A percentile compares a stretch with the other conserved stretches of the same genome.
Conservation (phyloP, 2,329 filamentous ascomycete genomes). For the Colletotrichum melonis region DNA sequence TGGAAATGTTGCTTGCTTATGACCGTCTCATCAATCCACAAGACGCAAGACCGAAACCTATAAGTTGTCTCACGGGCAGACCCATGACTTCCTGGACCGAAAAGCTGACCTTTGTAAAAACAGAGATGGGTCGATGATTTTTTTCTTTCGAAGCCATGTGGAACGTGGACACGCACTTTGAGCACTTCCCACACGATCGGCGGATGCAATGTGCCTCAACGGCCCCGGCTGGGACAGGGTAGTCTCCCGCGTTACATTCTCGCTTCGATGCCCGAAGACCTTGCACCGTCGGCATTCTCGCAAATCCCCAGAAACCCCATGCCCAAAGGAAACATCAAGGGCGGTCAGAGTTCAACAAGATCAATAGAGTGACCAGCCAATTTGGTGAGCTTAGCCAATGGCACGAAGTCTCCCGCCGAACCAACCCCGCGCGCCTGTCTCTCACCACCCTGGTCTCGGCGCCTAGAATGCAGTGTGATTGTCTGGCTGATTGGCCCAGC, state of each 20-base stretch:
- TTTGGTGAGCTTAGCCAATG: slow-evolving; percentile 18
- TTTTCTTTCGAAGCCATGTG: slow-evolving; percentile 10
- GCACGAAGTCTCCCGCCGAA: slow-evolving; percentile 11
- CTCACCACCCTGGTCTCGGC: slow-evolving; percentile 34
- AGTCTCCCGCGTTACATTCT: slow-evolving; percentile 19
- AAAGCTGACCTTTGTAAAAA: background rate
- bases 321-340: background rate
- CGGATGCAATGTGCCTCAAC: slow-evolving; percentile 3
- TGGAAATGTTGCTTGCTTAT: background rate
- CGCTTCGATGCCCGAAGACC: background rate
- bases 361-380: slow-evolving; percentile 7
- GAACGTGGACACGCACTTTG: slow-evolving; percentile 4
- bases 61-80: background rate
- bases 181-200: background rate
- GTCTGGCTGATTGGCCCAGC: slow-evolving; percentile 42
- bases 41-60: slow-evolving; percentile 1
- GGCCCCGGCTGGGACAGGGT: background rate
- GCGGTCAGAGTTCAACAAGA: slow-evolving; percentile 20
- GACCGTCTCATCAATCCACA: background rate
- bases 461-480: slow-evolving; percentile 47
- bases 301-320: background rate
- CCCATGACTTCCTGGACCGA: background rate
- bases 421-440: slow-evolving; percentile 38
- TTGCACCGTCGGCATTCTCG: slow-evolving; percentile 20
- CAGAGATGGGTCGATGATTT: background rate